Conservation (phyloP, 257 asterid species). For the Nicotiana benthamiana region DNA sequence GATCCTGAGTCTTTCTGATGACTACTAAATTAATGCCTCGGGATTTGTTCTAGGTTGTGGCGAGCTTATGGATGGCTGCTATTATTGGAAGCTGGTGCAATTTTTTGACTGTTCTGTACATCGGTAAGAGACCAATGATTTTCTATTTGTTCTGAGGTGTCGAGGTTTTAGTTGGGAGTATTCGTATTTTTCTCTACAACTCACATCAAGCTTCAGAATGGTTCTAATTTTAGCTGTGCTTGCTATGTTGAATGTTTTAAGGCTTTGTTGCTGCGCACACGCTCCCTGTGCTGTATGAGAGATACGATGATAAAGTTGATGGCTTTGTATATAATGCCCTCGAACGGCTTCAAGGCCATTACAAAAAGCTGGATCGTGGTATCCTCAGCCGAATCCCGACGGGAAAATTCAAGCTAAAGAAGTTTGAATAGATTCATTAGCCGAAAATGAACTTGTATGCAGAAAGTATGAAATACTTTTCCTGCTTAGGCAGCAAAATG, state of each 20-base stretch:
- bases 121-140: slow-evolving; percentile 33
- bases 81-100: slow-evolving; percentile 91
- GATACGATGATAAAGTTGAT: slow-evolving; percentile 70
- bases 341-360: slow-evolving; percentile 46
- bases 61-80: slow-evolving; percentile 61
- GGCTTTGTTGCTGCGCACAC: slow-evolving; percentile 85
- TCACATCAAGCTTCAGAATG: background rate
- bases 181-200: background rate
- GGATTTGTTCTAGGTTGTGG: slow-evolving; percentile 41
- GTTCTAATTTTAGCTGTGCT: background rate
- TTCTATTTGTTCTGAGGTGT: background rate
- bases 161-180: background rate
- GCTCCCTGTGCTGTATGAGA: slow-evolving; percentile 66
- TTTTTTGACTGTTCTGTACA: slow-evolving; percentile 56
- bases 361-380: slow-evolving; percentile 48
- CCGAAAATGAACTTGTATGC: background rate
- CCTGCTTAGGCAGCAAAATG: background rate
- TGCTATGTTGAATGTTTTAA: background rate
- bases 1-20: background rate
- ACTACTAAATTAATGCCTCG: background rate
- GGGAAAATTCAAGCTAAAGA: slow-evolving; percentile 38
- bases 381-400: slow-evolving; percentile 52
- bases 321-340: slow-evolving; percentile 40
- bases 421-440: slow-evolving; percentile 31
- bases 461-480: background rate